A percentile compares a stretch with the other conserved stretches of the same genome.
Evolutionary conservation across 306 rosid species (phyloP).

Genomic region (Cucurbita ficifolia): DNA sequence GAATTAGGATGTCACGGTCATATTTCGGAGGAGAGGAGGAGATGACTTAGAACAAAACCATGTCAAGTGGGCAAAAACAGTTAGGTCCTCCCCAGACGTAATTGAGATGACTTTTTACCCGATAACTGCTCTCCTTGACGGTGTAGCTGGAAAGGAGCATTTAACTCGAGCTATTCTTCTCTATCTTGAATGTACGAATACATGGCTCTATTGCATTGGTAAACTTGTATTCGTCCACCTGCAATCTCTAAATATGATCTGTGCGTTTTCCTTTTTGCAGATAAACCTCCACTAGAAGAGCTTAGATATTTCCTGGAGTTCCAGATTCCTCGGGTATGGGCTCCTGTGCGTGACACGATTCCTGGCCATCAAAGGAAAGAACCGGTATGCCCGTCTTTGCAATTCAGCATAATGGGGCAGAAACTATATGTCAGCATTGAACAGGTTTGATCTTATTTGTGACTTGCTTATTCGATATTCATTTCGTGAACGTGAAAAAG

Average conservation of each 20-base stretch:
- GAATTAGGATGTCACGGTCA: slow-evolving; percentile 63
- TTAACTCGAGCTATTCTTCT: slow-evolving; percentile 58
- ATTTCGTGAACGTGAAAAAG: not conserved
- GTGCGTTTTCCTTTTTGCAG: slow-evolving; percentile 21
- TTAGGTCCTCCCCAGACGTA: slow-evolving; percentile 53
- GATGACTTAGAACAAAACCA: slow-evolving; percentile 77
- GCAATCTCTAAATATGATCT: not conserved
- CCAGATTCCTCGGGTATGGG: slow-evolving; percentile 78
- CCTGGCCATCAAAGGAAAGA: slow-evolving; percentile 84
- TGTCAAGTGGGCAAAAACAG: slow-evolving; percentile 45
- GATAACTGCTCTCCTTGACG: slow-evolving; percentile 53
- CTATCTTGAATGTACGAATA: slow-evolving; percentile 71
- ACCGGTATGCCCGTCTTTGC: slow-evolving; percentile 91
- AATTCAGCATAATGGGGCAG: slow-evolving; percentile 94
- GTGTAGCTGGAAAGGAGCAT: slow-evolving; percentile 43
- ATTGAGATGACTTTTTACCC: slow-evolving; percentile 64
- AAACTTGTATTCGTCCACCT: not conserved
- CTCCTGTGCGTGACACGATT: slow-evolving; percentile 49
- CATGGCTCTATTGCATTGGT: not conserved
- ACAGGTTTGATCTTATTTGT: slow-evolving; percentile 34
- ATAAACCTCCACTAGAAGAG: slow-evolving; percentile 91
- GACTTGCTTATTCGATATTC: not conserved
- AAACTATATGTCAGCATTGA: slow-evolving; percentile 84
- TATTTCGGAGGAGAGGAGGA: slow-evolving; percentile 87
- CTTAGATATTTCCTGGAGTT: slow-evolving; percentile 85